Conservation (phyloP, 305 asterid genomes). For the Stenogyne calaminthoides region DNA sequence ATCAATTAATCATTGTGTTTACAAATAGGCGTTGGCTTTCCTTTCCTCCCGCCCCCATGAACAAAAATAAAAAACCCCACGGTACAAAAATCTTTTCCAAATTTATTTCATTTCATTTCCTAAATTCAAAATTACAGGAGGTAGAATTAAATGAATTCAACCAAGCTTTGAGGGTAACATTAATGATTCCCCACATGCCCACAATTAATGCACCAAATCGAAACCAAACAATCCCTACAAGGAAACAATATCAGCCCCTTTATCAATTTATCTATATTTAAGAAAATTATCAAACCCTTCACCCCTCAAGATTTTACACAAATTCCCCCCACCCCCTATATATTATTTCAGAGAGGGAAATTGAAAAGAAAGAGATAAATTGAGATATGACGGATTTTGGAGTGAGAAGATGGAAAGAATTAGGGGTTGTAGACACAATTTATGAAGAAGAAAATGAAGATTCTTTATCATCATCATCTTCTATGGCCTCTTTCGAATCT, state of each 20-base stretch:
- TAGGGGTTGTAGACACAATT: constrained; percentile 47
- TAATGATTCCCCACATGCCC: constrained; percentile 48
- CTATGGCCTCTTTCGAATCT: constrained; percentile 29
- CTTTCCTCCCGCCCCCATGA: constrained; percentile 22
- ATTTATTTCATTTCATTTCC: background rate
- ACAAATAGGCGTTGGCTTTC: background rate
- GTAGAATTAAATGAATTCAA: constrained; percentile 16
- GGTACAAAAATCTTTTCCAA: background rate
- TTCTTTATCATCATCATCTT: constrained; percentile 21
- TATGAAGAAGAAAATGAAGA: constrained; percentile 50
- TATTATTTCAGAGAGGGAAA: background rate
- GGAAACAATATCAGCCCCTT: constrained; percentile 19
- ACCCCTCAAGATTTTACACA: background rate
- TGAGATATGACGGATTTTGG: constrained; percentile 28
- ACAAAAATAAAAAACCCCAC: too few relatives aligned
- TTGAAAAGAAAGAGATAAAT: background rate
- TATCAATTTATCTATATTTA: background rate
- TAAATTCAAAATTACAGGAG: constrained; percentile 9
- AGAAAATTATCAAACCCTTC: background rate
- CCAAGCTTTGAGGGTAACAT: constrained; percentile 29
- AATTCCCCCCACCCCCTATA: background rate
- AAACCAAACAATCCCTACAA: constrained; percentile 18
- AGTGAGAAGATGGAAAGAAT: constrained; percentile 37
- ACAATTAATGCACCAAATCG: constrained; percentile 41
- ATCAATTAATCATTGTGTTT: background rate